A percentile compares a stretch with the other conserved stretches of the same genome.
These are phyloP conservation scores for Globisporangium polare DNA, from an alignment of 352 stramenopile genomes.

Conservation along the genomic window DNA sequence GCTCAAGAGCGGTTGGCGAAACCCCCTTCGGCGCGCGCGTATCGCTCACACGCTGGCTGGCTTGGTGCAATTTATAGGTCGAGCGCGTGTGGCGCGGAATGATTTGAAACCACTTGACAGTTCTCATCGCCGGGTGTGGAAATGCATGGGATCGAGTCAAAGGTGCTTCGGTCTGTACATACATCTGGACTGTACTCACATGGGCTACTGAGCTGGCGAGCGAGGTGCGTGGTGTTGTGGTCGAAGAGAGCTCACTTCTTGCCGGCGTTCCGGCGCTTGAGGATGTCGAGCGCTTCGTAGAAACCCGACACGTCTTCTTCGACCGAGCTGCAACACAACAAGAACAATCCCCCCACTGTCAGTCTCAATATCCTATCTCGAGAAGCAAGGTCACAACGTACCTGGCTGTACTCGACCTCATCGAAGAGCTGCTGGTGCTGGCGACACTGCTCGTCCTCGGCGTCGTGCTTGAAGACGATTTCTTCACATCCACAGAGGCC, in stretches of 20 bases:
- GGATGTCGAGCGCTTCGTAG: conserved; percentile 72
- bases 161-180: no score
- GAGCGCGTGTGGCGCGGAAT: no score
- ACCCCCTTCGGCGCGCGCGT: no score
- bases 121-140: no score
- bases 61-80: no score
- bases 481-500: conserved; percentile 10
- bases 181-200: no score
- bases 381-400: conserved; percentile 12
- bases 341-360: background rate
- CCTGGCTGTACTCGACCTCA: conserved; percentile 32
- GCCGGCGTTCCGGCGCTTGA: conserved; percentile 56
- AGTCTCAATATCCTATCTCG: no score
- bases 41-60: no score
- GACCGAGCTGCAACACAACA: conserved; percentile 31
- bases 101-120: no score
- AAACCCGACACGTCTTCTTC: conserved; percentile 75
- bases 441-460: background rate
- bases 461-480: background rate
- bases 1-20: no score
- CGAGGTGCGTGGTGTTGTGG: background rate
- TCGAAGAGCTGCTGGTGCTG: conserved; percentile 6
- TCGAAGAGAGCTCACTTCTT: conserved; percentile 14
- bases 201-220: no score
- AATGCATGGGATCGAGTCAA: no score